phyloP scores from a whole-genome alignment of 2,329 filamentous ascomycete species.

The Xylaria sp. region DNA sequence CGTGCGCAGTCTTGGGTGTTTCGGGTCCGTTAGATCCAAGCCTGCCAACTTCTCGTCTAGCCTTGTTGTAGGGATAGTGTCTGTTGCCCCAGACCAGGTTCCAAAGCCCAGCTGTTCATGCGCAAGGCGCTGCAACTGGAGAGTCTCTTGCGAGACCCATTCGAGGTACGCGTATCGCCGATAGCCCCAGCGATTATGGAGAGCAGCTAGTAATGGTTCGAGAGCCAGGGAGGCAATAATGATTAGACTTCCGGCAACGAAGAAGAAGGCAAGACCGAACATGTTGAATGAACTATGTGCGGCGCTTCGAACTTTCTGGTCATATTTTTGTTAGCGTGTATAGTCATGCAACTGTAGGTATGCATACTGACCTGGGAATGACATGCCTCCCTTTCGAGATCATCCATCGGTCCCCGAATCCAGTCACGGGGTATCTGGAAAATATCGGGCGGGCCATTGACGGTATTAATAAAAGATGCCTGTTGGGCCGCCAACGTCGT shows the following conservation, averaged over 20 bases:
- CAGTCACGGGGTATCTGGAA: neutral
- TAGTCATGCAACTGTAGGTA: neutral
- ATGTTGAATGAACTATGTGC: constrained; percentile 22
- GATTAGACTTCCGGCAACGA: constrained; percentile 7
- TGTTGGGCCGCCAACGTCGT: neutral
- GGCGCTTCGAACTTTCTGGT: constrained; percentile 21
- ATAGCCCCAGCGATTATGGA: neutral
- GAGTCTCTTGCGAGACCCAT: neutral
- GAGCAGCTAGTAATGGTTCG: neutral
- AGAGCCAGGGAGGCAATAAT: neutral
- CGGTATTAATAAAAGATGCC: neutral
- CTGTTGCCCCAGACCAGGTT: neutral
- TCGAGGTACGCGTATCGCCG: neutral
- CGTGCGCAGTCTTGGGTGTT: neutral
- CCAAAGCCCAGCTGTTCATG: neutral
- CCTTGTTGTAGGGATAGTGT: neutral
- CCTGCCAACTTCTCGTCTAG: neutral
- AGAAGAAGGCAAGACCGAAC: constrained; percentile 17
- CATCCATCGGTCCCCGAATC: neutral
- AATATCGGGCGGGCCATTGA: neutral
- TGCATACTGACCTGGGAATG: neutral
- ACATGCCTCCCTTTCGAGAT: neutral
- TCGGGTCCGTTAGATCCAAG: neutral
- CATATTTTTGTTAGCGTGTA: neutral
- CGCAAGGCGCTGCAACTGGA: constrained; percentile 1